Evolutionary conservation across 106 monocot genomes (phyloP), one percentile per base, ranked within the genome.

Genomic region (Alisma plantagoaquatica): DNA sequence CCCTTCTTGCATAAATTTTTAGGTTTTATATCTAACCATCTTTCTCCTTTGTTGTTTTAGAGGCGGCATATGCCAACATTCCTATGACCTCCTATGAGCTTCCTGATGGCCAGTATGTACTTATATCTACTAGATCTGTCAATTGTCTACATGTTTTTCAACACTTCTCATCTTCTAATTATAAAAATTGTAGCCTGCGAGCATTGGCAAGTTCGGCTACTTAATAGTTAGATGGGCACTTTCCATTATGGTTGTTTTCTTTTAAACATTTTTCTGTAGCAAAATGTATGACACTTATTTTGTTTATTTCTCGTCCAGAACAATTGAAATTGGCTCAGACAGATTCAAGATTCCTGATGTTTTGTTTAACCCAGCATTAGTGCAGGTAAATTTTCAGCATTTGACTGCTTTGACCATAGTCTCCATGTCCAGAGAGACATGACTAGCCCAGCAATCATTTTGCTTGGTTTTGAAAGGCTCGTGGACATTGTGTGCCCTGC

Each of bases 331-430:
- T 74, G 96, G 96, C 54, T 75, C 96, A 42, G 96, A 96, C 50
- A 77, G 94, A 69, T 96, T 96, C 48, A 88, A 88, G 74, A 49
- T 84, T 73, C 94, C 94, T 51, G 94, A 96, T 75, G 53, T 88
- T 81, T 68, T 96, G 19, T 96, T 96, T 58, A 96, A 96, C 68
- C 94, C 94, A 61, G 84, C 84, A 24, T 31, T 96, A 53, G 70
- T 76, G 10, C 84, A 81, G 87, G 94, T 96, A 79, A 56, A 8
- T 52, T 24, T 50, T 41, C 18, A 61, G 20, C 27, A 51, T 5
- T 35, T 18, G n/a, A n/a, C n/a, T n/a, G n/a, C n/a, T n/a, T n/a
- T n/a, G n/a, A n/a, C n/a, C n/a, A n/a, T n/a, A n/a, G n/a, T n/a
- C n/a, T n/a, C n/a, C n/a, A n/a, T n/a, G n/a, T n/a, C n/a, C n/a